Evolutionary conservation across 805 yeast genomes (phyloP).

Genomic region (Metschnikowia similis): DNA sequence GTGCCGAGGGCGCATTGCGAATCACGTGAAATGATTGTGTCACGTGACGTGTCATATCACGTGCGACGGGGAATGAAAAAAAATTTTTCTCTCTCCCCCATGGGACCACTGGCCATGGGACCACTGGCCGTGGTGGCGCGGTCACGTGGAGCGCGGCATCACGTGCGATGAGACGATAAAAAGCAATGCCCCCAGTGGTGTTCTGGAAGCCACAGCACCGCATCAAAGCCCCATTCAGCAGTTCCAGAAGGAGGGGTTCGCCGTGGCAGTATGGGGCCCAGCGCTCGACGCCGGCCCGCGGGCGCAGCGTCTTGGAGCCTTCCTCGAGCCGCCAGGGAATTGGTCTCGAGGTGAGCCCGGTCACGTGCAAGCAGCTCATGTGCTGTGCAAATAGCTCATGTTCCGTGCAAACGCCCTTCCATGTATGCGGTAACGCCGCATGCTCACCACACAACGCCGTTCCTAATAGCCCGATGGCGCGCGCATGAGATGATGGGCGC

Average conservation of each 20-base stretch:
- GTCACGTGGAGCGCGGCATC: background rate
- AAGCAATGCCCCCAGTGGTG: background rate
- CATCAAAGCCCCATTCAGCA: background rate
- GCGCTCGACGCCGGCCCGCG: no score
- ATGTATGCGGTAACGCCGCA: constrained; percentile 1
- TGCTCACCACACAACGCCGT: background rate
- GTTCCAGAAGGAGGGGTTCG: background rate
- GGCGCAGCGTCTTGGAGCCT: no score
- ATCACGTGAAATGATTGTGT: no score
- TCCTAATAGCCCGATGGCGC: background rate
- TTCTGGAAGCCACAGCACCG: background rate
- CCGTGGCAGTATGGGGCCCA: background rate
- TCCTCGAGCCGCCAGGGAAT: background rate
- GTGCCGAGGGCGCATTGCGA: no score
- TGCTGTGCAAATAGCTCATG: no score
- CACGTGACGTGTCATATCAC: background rate
- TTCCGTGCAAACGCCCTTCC: background rate
- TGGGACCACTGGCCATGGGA: no score
- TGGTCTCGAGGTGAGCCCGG: background rate
- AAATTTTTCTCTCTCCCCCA: no score
- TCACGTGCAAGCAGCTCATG: background rate
- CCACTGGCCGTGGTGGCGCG: no score
- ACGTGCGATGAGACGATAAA: constrained; percentile 1
- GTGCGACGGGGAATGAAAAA: no score
- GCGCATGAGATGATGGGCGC: background rate